Evolutionary conservation across 208 protist genomes (phyloP).

Genomic region (Leishmania major): DNA sequence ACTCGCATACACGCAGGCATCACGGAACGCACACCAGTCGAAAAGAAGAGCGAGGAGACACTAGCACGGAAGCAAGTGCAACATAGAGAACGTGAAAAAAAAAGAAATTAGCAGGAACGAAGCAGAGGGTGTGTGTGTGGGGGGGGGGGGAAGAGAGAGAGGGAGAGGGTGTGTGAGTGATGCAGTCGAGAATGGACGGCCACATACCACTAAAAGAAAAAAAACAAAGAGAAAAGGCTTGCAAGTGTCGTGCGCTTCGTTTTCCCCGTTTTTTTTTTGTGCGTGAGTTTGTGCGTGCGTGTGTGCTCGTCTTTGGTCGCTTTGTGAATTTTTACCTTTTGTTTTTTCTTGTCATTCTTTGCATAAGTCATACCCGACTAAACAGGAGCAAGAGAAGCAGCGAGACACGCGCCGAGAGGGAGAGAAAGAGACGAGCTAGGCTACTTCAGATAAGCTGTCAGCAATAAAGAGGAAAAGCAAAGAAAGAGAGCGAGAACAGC

Average conservation of each 20-base stretch:
- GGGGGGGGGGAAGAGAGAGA: too few species aligned
- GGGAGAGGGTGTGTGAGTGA: not conserved
- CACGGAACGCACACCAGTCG: not conserved
- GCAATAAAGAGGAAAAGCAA: not conserved
- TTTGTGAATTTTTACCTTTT: too few species aligned
- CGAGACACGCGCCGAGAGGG: not conserved
- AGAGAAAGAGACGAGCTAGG: not conserved
- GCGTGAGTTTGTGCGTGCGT: too few species aligned
- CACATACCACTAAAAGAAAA: too few species aligned
- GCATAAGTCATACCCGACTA: not conserved
- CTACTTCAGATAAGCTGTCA: too few species aligned
- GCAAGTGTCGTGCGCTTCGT: too few species aligned
- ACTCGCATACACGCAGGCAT: not conserved
- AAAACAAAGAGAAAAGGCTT: too few species aligned
- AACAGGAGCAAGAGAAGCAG: not conserved
- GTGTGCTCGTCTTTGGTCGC: too few species aligned
- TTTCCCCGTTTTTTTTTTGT: too few species aligned
- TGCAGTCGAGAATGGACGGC: too few species aligned
- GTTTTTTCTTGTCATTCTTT: too few species aligned
- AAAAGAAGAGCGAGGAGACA: not conserved
- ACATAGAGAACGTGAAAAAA: not conserved
- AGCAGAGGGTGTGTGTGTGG: not conserved
- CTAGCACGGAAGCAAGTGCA: constrained; percentile 5
- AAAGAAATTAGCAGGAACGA: constrained; percentile 1
- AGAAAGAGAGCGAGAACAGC: not conserved